These are phyloP conservation scores for Beauveria sp. DNA, from an alignment of 2,329 filamentous ascomycete genomes.

Conservation along the genomic window DNA sequence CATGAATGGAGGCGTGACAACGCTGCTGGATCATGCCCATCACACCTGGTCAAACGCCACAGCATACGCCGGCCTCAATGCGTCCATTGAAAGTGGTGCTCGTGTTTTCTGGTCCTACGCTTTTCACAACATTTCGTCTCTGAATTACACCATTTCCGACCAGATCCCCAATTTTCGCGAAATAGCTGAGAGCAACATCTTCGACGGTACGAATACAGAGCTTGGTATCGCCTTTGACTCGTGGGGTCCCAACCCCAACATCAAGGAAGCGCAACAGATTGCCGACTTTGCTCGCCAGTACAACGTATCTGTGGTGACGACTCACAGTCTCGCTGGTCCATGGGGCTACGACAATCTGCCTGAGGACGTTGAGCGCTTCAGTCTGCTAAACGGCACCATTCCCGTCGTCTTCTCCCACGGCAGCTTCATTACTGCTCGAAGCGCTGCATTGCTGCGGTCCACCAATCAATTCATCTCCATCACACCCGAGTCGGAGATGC, in stretches of 20 bases:
- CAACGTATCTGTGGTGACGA: conserved; percentile 39
- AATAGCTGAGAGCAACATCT: conserved; percentile 22
- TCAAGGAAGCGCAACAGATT: conserved; percentile 23
- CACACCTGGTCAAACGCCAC: conserved; percentile 15
- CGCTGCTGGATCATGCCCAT: conserved; percentile 6
- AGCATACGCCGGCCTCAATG: conserved; percentile 36
- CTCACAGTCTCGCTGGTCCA: conserved; percentile 32
- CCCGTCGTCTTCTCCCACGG: conserved; percentile 48
- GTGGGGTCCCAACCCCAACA: conserved; percentile 23
- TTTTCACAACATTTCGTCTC: conserved; percentile 27
- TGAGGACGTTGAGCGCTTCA: conserved; percentile 25
- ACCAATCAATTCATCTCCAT: conserved; percentile 48
- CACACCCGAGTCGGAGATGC: conserved; percentile 52
- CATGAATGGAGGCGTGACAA: conserved; percentile 1
- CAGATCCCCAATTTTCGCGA: conserved; percentile 33
- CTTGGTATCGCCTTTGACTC: conserved; percentile 36
- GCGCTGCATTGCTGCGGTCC: conserved; percentile 34
- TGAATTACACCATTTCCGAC: conserved; percentile 25
- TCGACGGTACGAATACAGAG: conserved; percentile 24
- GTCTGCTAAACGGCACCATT: conserved; percentile 34
- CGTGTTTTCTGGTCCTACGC: conserved; percentile 39
- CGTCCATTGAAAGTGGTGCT: conserved; percentile 39
- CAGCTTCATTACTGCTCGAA: conserved; percentile 32
- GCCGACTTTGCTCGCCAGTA: conserved; percentile 27
- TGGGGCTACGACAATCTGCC: conserved; percentile 20